These are phyloP conservation scores for Starmerella stigmatis DNA, from an alignment of 805 yeast species.

Conservation along the genomic window DNA sequence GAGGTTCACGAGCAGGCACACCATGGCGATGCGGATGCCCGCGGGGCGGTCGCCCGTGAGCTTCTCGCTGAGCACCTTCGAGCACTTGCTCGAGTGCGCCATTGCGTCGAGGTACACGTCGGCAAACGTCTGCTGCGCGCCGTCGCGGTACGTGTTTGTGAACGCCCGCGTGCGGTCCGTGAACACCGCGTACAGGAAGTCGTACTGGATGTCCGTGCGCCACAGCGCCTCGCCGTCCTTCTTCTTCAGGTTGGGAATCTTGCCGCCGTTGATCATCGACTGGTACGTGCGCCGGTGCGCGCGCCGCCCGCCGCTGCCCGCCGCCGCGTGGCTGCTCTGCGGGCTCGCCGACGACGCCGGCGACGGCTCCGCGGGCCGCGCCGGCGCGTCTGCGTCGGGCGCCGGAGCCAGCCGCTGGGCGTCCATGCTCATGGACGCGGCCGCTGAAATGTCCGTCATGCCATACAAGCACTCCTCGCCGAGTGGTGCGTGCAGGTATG, in stretches of 20 bases:
- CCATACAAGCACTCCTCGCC: neutral
- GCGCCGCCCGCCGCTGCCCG: conserved; percentile 8
- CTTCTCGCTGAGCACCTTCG: conserved; percentile 72
- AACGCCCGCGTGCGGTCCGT: conserved; percentile 56
- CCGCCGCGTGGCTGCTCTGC: neutral
- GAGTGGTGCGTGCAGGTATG: no score
- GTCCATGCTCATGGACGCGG: conserved; percentile 4
- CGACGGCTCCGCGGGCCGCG: neutral
- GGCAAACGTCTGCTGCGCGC: conserved; percentile 52
- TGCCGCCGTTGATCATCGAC: conserved; percentile 27
- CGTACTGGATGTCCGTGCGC: conserved; percentile 79
- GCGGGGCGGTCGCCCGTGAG: conserved; percentile 56
- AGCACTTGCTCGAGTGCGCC: conserved; percentile 72
- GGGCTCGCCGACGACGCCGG: conserved; percentile 3
- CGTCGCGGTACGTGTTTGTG: conserved; percentile 34
- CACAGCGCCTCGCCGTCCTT: conserved; percentile 87
- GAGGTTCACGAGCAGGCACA: conserved; percentile 76
- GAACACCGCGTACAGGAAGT: conserved; percentile 56
- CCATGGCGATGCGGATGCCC: conserved; percentile 58
- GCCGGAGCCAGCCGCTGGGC: neutral
- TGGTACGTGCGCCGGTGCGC: conserved; percentile 23
- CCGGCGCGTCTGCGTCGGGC: neutral
- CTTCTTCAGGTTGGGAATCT: conserved; percentile 51
- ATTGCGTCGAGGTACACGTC: conserved; percentile 74
- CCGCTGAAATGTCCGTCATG: neutral